These are phyloP conservation scores for Colletotrichum sp. DNA, from an alignment of 2,329 filamentous ascomycete genomes.

Conservation along the genomic window DNA sequence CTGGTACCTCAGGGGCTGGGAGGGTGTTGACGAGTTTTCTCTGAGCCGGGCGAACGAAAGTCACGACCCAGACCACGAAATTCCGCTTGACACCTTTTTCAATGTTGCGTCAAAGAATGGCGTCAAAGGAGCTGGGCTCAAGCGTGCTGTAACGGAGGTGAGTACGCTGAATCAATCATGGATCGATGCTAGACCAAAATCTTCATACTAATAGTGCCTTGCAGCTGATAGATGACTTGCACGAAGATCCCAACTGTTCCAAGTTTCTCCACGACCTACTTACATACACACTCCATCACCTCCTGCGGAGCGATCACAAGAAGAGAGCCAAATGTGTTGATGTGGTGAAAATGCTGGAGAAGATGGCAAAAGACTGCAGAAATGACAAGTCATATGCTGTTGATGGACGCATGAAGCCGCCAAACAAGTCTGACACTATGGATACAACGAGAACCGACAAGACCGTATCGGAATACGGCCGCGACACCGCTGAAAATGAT, in stretches of 20 bases:
- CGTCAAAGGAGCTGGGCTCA: neutral
- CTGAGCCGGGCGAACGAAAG: neutral
- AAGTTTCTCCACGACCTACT: neutral
- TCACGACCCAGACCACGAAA: neutral
- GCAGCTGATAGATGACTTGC: neutral
- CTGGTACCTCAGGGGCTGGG: conserved; percentile 19
- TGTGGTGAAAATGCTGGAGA: neutral
- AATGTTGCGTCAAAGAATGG: neutral
- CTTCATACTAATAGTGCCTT: neutral
- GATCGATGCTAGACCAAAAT: too few species aligned
- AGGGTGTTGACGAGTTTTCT: neutral
- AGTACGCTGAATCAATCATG: neutral
- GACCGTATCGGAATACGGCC: neutral
- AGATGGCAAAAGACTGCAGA: neutral
- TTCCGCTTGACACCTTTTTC: neutral
- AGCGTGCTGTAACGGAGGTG: neutral
- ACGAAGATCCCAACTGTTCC: neutral
- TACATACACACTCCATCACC: neutral
- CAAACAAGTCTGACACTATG: neutral
- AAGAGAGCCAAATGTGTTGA: neutral
- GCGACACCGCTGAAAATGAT: neutral
- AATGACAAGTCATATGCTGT: neutral
- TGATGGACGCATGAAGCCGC: neutral
- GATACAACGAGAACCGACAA: neutral
- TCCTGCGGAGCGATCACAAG: neutral